Base-by-base conservation (phyloP, 768 basidiomycete genomes). In the Collybia nuda region DNA sequence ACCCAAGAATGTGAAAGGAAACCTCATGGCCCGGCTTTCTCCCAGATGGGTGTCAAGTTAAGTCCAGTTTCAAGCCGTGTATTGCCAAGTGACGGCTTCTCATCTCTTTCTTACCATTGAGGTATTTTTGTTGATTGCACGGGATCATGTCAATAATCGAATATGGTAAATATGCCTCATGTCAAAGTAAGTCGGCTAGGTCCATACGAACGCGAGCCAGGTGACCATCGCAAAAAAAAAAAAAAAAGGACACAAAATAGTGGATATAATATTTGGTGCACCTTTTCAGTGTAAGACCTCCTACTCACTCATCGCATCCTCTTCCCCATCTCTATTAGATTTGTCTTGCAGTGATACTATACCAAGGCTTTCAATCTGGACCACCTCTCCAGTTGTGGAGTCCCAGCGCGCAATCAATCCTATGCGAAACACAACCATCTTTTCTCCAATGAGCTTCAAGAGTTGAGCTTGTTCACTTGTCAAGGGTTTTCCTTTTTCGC, bases 391-490 rank as follows among this genome's bases (percentile, higher is more conserved):
- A 26, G 75, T 83, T 51, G 70, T 73, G 41, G 85, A 79, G 56
- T 86, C 83, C 90, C 90, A 93, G 50, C 85, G 72, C 38, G 83
- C 79, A 48, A 82, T 76, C 50, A 92, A 67, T n/a, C 75, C 78
- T 19, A 93, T 84, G 54, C 81, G 76, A 68, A 95, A 95, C 42
- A 77, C 79, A 2, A 93, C 93, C 88, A 95, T 88, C 70, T 83
- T 86, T 61, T 93, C 81, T 9, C 92, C 93, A 37, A 93, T 82
- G 53, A 98, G 75, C 75, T 98, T 98, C 54, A 99, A 73, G 40
- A 98, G 72, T 68, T 98, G 91, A 22, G 94, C 86, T 73, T 98
- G 90, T 69, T 98, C 95, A 47, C 81, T 67, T 3, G 88, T 87
- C 55, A 99, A 72, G 47, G 70, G 70, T 57, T 92, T 87, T 42